Base-by-base conservation (phyloP, 2,329 filamentous ascomycete genomes). In the Zelopaecilomyces penicillatus region DNA sequence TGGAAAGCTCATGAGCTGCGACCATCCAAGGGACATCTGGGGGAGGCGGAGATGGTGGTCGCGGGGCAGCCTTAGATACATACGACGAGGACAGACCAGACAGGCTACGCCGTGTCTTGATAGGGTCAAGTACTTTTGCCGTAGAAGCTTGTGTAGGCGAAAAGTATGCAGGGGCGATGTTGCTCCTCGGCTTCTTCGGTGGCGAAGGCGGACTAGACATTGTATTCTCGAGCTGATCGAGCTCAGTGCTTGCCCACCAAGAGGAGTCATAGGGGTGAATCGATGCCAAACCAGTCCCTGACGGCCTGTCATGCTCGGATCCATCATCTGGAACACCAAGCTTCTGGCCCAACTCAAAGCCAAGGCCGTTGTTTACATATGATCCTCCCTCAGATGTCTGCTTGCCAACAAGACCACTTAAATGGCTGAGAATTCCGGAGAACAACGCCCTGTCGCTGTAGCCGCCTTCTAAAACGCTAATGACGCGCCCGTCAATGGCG, bases 381-480 rank as follows among this genome's bases (percentile, higher is more conserved):
- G 50, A 43, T 42, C 67, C 65, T 30, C 69, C 63, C 45, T 58
- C 65, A 29, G 61, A 65, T 28, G 61, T 62, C 34, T 73, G 76
- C 26, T 70, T 70, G 35, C 80, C 79, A 35, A 80, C 81, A 34
- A 98, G 74, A 5, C 91, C 93, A 54, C 86, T 87, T 12, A 98
- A 63, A 64, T 98, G 93, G 61, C 90, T 95, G 46, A 96, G 68
- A 3, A 96, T 83, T 37, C 93, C 93, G 31, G 88, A 95, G 42
- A 78, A 84, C 40, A 98, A 68, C 6, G 93, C 93, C 47, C 90
- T 80, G 64, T 98, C 87, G 60, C 90, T 96, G 60, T 98, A 98
- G 0, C 93, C 93, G 30, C 93, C 93, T 65, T 98, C 93, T 26
- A 98, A 74, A 3, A 97, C 89, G 61, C 91, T 97, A 58, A 98